A percentile compares a stretch with the other conserved stretches of the same genome.
These are phyloP conservation scores for Boletellus sp. DNA, from an alignment of 1,284 basidiomycete genomes.

Conservation along the genomic window DNA sequence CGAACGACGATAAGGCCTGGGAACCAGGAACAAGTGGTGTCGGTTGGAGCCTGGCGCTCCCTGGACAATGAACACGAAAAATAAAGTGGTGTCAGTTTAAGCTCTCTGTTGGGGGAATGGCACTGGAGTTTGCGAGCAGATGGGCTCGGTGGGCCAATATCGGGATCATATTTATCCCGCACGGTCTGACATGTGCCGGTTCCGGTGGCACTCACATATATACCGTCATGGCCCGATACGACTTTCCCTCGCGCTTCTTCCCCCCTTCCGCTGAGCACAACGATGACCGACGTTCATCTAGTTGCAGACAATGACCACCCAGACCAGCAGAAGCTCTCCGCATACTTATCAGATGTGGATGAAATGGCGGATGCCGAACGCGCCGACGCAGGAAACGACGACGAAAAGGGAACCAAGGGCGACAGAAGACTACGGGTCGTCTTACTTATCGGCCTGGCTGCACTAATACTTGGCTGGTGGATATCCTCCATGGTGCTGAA, in stretches of 20 bases:
- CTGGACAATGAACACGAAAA: too few relatives aligned
- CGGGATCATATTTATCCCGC: constrained; percentile 3
- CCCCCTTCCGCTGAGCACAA: constrained; percentile 1
- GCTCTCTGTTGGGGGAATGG: too few relatives aligned
- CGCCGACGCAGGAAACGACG: constrained; percentile 20
- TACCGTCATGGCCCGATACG: constrained; percentile 1
- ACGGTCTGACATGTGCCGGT: background rate
- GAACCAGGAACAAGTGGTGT: too few relatives aligned
- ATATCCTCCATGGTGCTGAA: constrained; percentile 64
- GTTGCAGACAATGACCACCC: constrained; percentile 1
- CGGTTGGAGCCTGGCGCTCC: too few relatives aligned
- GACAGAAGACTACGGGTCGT: constrained; percentile 36
- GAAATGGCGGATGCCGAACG: constrained; percentile 23
- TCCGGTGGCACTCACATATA: constrained; percentile 1
- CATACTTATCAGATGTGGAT: constrained; percentile 15
- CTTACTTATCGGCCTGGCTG: constrained; percentile 50
- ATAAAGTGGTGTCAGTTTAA: too few relatives aligned
- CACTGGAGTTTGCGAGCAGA: too few relatives aligned
- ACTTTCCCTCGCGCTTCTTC: background rate
- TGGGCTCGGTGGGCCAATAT: too few relatives aligned
- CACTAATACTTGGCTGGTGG: constrained; percentile 77
- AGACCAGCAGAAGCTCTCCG: constrained; percentile 22
- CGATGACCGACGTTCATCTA: constrained; percentile 18
- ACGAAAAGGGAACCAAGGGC: constrained; percentile 16
- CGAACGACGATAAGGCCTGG: too few relatives aligned